Evolutionary conservation across 257 asterid species (phyloP).

Genomic region (Fraxinus americana): DNA sequence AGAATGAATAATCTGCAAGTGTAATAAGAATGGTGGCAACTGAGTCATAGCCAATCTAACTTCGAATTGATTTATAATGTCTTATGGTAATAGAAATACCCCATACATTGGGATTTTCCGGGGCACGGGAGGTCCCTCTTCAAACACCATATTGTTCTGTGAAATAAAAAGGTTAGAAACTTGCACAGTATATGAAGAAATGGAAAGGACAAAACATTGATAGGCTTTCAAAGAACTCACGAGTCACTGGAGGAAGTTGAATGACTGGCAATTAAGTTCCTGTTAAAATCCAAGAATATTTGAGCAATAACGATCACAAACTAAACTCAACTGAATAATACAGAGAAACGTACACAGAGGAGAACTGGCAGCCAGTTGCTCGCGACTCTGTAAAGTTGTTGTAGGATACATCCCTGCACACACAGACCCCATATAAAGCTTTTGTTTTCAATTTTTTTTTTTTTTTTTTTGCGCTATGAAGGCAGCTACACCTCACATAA

Average conservation of each 20-base stretch:
- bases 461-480: background rate
- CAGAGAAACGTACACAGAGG: slow-evolving; percentile 53
- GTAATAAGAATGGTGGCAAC: slow-evolving; percentile 11
- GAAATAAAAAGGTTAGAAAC: slow-evolving; percentile 10
- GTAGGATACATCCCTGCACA: slow-evolving; percentile 86
- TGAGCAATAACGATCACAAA: slow-evolving; percentile 22
- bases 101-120: slow-evolving; percentile 48
- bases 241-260: slow-evolving; percentile 49
- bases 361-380: slow-evolving; percentile 38
- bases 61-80: background rate
- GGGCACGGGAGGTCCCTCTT: slow-evolving; percentile 69
- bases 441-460: background rate
- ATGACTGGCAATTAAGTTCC: slow-evolving; percentile 78
- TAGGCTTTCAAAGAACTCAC: slow-evolving; percentile 49
- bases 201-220: background rate
- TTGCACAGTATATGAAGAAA: background rate
- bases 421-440: background rate
- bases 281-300: slow-evolving; percentile 32
- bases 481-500: background rate
- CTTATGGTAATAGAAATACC: background rate
- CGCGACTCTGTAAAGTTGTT: slow-evolving; percentile 63
- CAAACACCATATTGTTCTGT: slow-evolving; percentile 68
- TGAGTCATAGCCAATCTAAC: slow-evolving; percentile 2
- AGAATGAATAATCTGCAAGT: slow-evolving; percentile 55
- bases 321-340: background rate